Evolutionary conservation across 2,329 filamentous ascomycete genomes (phyloP).

Genomic region (Zasmidium cellare): DNA sequence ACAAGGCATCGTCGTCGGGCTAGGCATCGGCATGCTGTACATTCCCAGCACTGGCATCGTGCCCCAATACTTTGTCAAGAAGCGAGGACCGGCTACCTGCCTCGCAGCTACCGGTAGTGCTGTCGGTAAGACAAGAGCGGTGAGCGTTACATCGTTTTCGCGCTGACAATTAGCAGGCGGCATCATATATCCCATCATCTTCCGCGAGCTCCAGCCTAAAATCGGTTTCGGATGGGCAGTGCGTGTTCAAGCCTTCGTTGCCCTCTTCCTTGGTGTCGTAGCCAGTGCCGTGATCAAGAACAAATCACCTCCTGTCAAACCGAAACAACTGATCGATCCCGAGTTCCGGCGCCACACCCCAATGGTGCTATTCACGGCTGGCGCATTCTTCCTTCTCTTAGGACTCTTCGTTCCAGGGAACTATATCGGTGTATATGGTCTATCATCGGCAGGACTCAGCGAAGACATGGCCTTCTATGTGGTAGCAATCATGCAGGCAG

Average conservation of each 20-base stretch:
- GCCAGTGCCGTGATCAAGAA: background rate
- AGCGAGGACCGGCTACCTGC: conserved; percentile 1
- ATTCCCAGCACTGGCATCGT: conserved; percentile 10
- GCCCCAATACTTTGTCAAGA: conserved; percentile 9
- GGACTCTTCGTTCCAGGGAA: conserved; percentile 50
- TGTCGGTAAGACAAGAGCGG: background rate
- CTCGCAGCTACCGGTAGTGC: conserved; percentile 7
- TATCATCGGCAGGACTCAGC: background rate
- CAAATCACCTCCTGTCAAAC: conserved; percentile 37
- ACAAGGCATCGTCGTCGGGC: conserved; percentile 10
- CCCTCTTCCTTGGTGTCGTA: conserved; percentile 23
- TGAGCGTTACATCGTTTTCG: background rate
- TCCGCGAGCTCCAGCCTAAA: conserved; percentile 52
- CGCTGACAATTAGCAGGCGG: conserved; percentile 17
- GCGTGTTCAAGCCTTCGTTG: conserved; percentile 50
- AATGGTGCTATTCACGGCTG: conserved; percentile 13
- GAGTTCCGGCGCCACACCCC: conserved; percentile 38
- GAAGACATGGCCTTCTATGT: conserved; percentile 62
- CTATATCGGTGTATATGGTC: conserved; percentile 58
- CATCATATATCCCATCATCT: conserved; percentile 52
- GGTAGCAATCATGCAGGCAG: conserved; percentile 65
- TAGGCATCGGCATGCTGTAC: conserved; percentile 11
- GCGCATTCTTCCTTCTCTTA: conserved; percentile 42
- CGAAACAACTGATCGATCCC: conserved; percentile 36
- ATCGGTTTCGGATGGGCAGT: conserved; percentile 57